Conservation (phyloP, 1,284 basidiomycete genomes). For the Ustilago vetiveriae region DNA sequence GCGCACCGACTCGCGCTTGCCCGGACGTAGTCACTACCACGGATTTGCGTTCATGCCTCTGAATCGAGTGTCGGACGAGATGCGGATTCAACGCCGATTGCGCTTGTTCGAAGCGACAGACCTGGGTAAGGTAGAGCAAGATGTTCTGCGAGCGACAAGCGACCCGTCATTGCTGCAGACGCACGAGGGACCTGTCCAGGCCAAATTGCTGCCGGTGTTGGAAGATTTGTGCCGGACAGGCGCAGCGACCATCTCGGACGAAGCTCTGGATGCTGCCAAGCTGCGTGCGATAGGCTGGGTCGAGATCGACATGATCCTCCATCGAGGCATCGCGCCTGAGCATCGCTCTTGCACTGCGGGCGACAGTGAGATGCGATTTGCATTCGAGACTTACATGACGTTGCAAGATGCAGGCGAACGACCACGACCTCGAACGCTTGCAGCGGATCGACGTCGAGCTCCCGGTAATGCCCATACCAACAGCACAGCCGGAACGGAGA, state of each 20-base stretch:
- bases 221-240: constrained; percentile 47
- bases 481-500: constrained; percentile 2
- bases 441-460: constrained; percentile 7
- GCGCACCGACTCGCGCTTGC: constrained; percentile 51
- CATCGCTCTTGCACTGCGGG: constrained; percentile 49
- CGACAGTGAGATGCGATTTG: constrained; percentile 57
- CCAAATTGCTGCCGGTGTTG: constrained; percentile 41
- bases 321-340: constrained; percentile 51
- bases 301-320: constrained; percentile 55
- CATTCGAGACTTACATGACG: constrained; percentile 52
- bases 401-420: constrained; percentile 51
- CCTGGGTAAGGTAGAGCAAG: constrained; percentile 52
- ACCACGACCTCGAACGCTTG: constrained; percentile 28
- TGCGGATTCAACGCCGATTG: constrained; percentile 28
- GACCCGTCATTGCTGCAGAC: constrained; percentile 29
- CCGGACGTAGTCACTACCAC: constrained; percentile 48
- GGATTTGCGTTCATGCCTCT: constrained; percentile 51
- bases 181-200: constrained; percentile 1
- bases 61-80: constrained; percentile 51
- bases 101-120: constrained; percentile 48
- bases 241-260: constrained; percentile 19
- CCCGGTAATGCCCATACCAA: constrained; percentile 5
- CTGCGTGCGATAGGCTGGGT: constrained; percentile 49
- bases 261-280: constrained; percentile 21
- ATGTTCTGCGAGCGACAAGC: constrained; percentile 44